Percentiles rank a stretch among this genome's conserved stretches.
Evolutionary conservation across 2,329 filamentous ascomycete genomes (phyloP).

Genomic region (Talaromyces islandicus): DNA sequence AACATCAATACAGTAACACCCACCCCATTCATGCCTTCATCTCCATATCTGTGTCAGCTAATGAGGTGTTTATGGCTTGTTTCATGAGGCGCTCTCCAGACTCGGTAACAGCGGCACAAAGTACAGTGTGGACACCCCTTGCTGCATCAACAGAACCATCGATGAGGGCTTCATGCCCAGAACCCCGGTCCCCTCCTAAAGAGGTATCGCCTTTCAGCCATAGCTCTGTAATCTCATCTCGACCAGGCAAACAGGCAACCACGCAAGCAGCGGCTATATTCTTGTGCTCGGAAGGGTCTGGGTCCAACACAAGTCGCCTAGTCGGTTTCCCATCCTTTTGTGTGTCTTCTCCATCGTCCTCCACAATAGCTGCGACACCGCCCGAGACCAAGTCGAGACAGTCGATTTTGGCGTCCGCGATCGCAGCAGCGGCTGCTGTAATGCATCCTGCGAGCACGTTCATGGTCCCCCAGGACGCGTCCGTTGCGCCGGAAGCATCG

Average conservation of each 20-base stretch:
- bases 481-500: conserved; percentile 43
- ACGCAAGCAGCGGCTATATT: conserved; percentile 77
- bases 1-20: background rate
- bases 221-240: conserved; percentile 88
- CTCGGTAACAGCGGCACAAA: conserved; percentile 58
- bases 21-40: conserved; percentile 18
- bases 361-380: conserved; percentile 76
- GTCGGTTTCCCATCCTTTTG: conserved; percentile 11
- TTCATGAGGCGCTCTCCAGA: conserved; percentile 39
- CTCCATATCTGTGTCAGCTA: conserved; percentile 17
- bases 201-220: conserved; percentile 77
- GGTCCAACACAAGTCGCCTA: conserved; percentile 59
- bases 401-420: conserved; percentile 92
- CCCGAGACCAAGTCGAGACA: conserved; percentile 86
- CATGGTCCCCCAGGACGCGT: conserved; percentile 80
- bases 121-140: conserved; percentile 51
- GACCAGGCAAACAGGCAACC: conserved; percentile 76
- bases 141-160: conserved; percentile 61
- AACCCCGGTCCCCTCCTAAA: conserved; percentile 29
- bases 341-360: conserved; percentile 23
- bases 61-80: conserved; percentile 9
- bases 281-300: conserved; percentile 72
- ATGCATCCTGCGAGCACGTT: conserved; percentile 87
- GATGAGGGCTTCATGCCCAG: conserved; percentile 48
- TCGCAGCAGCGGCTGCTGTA: conserved; percentile 84